A percentile compares a stretch with the other conserved stretches of the same genome.
phyloP scores from a whole-genome alignment of 2,329 filamentous ascomycete species.

The Hortaea sp. region DNA sequence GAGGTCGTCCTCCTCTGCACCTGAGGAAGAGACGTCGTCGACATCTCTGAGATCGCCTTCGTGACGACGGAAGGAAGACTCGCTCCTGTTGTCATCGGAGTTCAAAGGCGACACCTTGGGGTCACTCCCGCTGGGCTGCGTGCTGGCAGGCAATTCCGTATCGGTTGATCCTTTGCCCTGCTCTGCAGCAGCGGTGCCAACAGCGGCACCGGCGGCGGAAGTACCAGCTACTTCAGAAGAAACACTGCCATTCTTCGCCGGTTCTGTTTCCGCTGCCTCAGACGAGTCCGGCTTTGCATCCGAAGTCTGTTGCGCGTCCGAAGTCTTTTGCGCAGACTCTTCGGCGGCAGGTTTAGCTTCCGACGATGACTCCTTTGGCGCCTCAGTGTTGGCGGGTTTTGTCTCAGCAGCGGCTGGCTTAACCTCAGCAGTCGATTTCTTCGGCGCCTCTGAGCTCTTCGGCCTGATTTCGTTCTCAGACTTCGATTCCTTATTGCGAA shows the following conservation, averaged over 20 bases:
- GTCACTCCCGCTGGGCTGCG: neutral
- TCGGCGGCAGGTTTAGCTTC: neutral
- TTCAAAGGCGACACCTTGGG: neutral
- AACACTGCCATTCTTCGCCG: no score
- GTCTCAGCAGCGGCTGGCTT: no score
- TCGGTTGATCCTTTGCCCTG: no score
- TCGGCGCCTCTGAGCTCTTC: neutral
- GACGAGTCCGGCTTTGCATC: no score
- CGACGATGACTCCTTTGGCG: neutral
- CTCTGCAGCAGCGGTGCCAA: no score
- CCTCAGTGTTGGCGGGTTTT: no score
- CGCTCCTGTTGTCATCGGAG: constrained; percentile 7
- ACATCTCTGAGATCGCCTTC: constrained; percentile 7
- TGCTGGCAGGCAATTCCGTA: no score
- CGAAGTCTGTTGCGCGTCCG: no score
- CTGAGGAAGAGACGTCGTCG: constrained; percentile 20
- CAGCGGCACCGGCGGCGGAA: no score
- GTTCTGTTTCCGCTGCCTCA: no score
- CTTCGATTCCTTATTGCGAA: constrained; percentile 12
- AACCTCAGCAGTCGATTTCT: neutral
- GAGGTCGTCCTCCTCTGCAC: constrained; percentile 21
- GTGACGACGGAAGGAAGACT: constrained; percentile 17
- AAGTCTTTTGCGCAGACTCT: no score
- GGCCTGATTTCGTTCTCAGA: constrained; percentile 9
- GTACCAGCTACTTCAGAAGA: no score